Percentiles rank a stretch among this genome's conserved stretches.
Conservation (phyloP, 1,284 basidiomycete genomes). For the Inonotus hispidus region DNA sequence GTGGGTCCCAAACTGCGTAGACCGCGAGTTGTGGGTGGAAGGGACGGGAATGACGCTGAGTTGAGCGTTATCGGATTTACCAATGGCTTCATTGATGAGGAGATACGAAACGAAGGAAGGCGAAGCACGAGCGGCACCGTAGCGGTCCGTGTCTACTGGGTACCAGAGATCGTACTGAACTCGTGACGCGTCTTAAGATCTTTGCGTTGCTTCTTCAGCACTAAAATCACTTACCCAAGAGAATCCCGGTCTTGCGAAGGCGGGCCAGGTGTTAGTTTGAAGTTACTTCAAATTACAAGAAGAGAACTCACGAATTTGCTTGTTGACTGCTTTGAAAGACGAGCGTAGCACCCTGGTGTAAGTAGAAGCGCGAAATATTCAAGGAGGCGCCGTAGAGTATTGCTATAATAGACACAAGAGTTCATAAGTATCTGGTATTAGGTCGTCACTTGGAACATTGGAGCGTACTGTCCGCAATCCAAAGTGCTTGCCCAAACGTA, state of each 20-base stretch:
- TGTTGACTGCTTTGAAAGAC: conserved; percentile 32
- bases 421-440: not conserved
- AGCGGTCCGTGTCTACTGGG: conserved; percentile 29
- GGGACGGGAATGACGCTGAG: conserved; percentile 25
- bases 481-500: conserved; percentile 34
- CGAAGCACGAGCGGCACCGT: conserved; percentile 29
- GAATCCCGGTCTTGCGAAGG: conserved; percentile 27
- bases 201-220: not conserved
- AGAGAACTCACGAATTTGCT: conserved; percentile 26
- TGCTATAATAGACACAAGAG: conserved; percentile 25
- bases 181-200: not conserved
- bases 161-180: conserved; percentile 35
- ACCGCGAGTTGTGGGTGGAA: conserved; percentile 26
- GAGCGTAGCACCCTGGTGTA: conserved; percentile 34
- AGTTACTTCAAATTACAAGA: not conserved
- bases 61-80: conserved; percentile 26
- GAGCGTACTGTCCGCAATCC: conserved; percentile 30
- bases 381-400: conserved; percentile 31
- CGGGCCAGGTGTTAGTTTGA: not conserved
- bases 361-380: conserved; percentile 32
- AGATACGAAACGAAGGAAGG: conserved; percentile 34
- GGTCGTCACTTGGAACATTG: not conserved
- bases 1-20: conserved; percentile 32
- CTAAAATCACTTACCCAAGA: conserved; percentile 27
- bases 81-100: conserved; percentile 32